Percentiles rank a stretch among this genome's conserved stretches.
Evolutionary conservation across 2,329 filamentous ascomycete genomes (phyloP).

Genomic region (Alternaria sp.): DNA sequence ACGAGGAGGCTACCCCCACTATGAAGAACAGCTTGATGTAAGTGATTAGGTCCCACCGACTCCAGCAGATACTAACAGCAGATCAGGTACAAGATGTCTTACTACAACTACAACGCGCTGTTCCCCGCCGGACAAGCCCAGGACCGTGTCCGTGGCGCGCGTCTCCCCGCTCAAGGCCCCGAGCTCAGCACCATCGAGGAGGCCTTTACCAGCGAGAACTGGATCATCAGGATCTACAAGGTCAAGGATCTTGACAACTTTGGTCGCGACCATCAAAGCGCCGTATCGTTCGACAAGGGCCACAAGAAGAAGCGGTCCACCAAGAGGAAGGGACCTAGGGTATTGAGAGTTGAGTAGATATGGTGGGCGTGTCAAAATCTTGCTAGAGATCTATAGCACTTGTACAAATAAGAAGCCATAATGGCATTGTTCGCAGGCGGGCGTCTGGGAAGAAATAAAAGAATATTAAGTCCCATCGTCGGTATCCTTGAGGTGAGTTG

Average conservation of each 20-base stretch:
- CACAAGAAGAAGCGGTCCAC: constrained; percentile 81
- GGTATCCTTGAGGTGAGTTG: neutral
- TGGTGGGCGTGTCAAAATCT: constrained; percentile 2
- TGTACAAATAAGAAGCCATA: constrained; percentile 38
- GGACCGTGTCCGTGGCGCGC: constrained; percentile 84
- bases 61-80: constrained; percentile 30
- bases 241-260: constrained; percentile 99
- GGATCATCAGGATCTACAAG: constrained; percentile 99
- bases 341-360: constrained; percentile 73
- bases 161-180: constrained; percentile 83
- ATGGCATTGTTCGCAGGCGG: constrained; percentile 25
- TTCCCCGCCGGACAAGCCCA: constrained; percentile 90
- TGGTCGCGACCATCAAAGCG: constrained; percentile 80
- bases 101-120: constrained; percentile 93
- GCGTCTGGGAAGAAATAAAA: constrained; percentile 42
- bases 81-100: constrained; percentile 98
- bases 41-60: constrained; percentile 48
- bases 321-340: constrained; percentile 75
- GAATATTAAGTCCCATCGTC: constrained; percentile 12
- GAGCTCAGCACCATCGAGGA: constrained; percentile 90
- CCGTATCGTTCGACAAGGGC: constrained; percentile 74
- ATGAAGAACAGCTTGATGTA: constrained; percentile 99
- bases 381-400: constrained; percentile 29
- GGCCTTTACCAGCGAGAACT: constrained; percentile 99
- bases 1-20: constrained; percentile 88